phyloP scores from a whole-genome alignment of 495 filamentous ascomycete species.

The Letharia lupina region DNA sequence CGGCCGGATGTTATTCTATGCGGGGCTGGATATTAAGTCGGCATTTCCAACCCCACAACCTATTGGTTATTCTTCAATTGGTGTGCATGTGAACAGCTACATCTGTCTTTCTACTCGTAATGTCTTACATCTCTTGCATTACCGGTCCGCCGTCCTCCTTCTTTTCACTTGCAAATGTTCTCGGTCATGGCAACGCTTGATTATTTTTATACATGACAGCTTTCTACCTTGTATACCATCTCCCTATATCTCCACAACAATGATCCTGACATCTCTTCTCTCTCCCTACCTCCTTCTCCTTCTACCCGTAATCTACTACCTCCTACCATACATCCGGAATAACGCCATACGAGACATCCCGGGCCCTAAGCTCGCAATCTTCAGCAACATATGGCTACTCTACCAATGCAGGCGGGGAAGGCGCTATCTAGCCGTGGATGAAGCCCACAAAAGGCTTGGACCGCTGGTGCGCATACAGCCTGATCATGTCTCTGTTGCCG shows the following conservation, averaged over 20 bases:
- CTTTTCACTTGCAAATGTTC: not conserved
- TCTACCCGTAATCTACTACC: conserved; percentile 50
- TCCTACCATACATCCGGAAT: conserved; percentile 63
- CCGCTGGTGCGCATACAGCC: conserved; percentile 53
- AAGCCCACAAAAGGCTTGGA: conserved; percentile 63
- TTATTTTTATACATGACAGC: not conserved
- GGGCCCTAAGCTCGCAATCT: conserved; percentile 55
- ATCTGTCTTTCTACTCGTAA: too few species aligned
- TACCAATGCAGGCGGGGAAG: conserved; percentile 57
- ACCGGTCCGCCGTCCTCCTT: not conserved
- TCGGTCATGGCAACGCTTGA: not conserved
- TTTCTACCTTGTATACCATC: not conserved
- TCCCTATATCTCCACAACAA: not conserved
- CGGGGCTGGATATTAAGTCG: too few species aligned
- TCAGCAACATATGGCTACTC: conserved; percentile 72
- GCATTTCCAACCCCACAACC: not conserved
- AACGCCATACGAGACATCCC: conserved; percentile 57
- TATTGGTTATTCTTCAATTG: too few species aligned
- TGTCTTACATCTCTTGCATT: too few species aligned
- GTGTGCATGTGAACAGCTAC: too few species aligned
- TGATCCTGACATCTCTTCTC: conserved; percentile 28
- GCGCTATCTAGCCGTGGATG: conserved; percentile 59
- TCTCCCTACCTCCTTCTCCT: conserved; percentile 53
- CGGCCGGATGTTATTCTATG: too few species aligned
- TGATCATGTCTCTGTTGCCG: conserved; percentile 51